Base-by-base conservation (phyloP, 805 yeast species). In the Yarrowia alimentaria region DNA sequence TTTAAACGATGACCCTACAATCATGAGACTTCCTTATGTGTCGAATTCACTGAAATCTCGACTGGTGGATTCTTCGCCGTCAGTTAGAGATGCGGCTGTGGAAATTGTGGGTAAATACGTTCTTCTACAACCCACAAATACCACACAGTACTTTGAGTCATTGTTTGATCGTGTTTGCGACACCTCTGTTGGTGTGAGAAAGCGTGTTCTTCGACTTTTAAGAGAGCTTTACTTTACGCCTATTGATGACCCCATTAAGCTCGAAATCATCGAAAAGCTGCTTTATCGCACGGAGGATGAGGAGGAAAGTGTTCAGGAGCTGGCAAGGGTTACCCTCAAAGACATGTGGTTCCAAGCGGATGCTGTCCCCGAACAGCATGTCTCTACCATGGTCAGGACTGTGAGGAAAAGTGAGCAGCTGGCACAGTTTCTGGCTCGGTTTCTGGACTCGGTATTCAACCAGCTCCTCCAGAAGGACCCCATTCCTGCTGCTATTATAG, bases 61-160 rank as follows among this genome's bases (percentile, higher is more conserved):
- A 37, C 65, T 88, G 29, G 64, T 61, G 5, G 91, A 84, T 55
- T 60, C 74, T 0, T 84, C 88, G 2, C 79, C 94, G 0, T 74
- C 81, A 30, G 91, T 87, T 0, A 73, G 88, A 53, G 89, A 83
- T 58, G 86, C 94, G 0, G 82, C 82, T 2, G 67, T 88, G 21
- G 93, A 85, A 33, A 69, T 88, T 30, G 64, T 88, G 19, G 73
- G 74, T 9, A 72, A 69, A 47, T 77, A 74, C 51, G 60, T 81
- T 30, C 58, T 66, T 2, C 57, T 68, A 2, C 71, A 71, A 43
- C 77, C 79, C 0, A 72, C 69, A 3, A 61, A 74, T 22, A 68
- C 76, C 16, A 70, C 71, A 2, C 73, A 72, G 20, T 81, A 76
- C 55, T 78, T 78, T 59, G 65, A 61, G 7, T 66, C 76, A 13